Evolutionary conservation across 305 asterid genomes (phyloP), one percentile per base, ranked within the genome.

Genomic region (Withania somnifera): DNA sequence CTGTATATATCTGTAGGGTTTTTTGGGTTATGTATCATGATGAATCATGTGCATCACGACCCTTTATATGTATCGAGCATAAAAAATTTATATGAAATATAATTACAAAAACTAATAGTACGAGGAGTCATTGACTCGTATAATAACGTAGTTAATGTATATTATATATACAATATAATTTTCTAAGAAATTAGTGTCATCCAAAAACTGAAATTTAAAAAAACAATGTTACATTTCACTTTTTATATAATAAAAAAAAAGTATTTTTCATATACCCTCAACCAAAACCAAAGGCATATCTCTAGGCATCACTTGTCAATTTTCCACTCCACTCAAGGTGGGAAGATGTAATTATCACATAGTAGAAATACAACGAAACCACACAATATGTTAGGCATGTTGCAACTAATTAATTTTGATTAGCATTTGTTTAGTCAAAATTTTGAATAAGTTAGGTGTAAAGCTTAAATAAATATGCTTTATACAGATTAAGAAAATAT

Each of bases 201-300:
- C 36, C 2, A 4, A 58, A 0, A 58, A 58, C 10, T 24, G 22
- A 50, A 1, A 0, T 0, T 0, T 1, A 0, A 26, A 14, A 60
- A 1, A 0, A 0, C 24, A 5, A 0, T 24, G 7, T 60, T n/a
- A n/a, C n/a, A n/a, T n/a, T n/a, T n/a, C n/a, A n/a, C n/a, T n/a
- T n/a, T n/a, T n/a, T n/a, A n/a, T n/a, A n/a, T n/a, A n/a, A n/a
- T n/a, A n/a, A n/a, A 2, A 26, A 5, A 7, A 14, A 0, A 14
- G 1, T 64, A 0, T 32, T 32, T 17, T 60, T 0, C 0, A 26
- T 60, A 60, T 2, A 11, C 1, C 1, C 5, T 32, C 0, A 0
- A 17, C 0, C 8, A 5, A 11, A 2, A 1, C 2, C 26, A n/a
- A 36, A n/a, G n/a, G 28, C 53, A 64, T 36, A 34, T 67, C 0